phyloP scores from a whole-genome alignment of 73 alveolate genomes.

The Halteria grandinella region DNA sequence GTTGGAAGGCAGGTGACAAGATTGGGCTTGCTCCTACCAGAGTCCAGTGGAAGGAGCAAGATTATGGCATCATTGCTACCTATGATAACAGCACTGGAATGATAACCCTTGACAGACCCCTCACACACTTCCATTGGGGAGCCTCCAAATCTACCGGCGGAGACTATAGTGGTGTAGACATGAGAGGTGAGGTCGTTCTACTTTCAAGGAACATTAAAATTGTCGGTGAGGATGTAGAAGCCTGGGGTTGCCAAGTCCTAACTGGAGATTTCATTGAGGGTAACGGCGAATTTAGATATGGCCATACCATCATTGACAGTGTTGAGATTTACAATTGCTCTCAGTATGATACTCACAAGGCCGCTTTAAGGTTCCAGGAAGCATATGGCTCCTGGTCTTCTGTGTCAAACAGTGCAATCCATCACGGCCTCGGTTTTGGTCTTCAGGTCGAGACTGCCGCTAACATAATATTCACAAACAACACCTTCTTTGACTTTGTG shows the following conservation, averaged over 20 bases:
- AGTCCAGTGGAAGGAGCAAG: neutral
- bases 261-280: constrained; percentile 42
- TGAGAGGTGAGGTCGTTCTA: constrained; percentile 41
- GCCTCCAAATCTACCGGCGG: constrained; percentile 1
- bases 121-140: constrained; percentile 23
- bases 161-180: constrained; percentile 28
- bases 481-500: constrained; percentile 20
- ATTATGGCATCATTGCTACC: neutral
- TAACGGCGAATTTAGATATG: constrained; percentile 6
- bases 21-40: constrained; percentile 53
- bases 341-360: constrained; percentile 59
- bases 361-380: constrained; percentile 48
- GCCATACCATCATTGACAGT: constrained; percentile 8
- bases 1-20: constrained; percentile 45
- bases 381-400: neutral
- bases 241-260: constrained; percentile 62
- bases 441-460: neutral
- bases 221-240: constrained; percentile 22
- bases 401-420: constrained; percentile 32
- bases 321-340: constrained; percentile 50
- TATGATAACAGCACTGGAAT: constrained; percentile 7
- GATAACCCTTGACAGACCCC: neutral
- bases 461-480: constrained; percentile 13
- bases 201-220: constrained; percentile 56
- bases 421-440: constrained; percentile 48